A percentile compares a stretch with the other conserved stretches of the same genome.
phyloP scores from a whole-genome alignment of 441 rosid species.

The Francoa sonchifolia region DNA sequence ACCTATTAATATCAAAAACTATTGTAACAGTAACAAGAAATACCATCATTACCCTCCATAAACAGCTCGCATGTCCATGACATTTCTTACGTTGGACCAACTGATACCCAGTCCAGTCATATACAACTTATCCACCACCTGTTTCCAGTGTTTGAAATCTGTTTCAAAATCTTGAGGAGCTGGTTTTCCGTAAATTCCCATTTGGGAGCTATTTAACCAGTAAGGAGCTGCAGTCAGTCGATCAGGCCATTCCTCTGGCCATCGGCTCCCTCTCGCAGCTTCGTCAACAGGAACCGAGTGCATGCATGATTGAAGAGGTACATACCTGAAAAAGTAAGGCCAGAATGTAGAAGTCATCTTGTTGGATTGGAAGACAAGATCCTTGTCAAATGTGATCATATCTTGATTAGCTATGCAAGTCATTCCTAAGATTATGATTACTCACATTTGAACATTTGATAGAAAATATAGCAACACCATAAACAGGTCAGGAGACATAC shows the following conservation, averaged over 20 bases:
- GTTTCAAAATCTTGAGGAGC: constrained; percentile 61
- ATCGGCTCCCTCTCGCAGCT: constrained; percentile 44
- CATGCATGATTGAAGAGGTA: constrained; percentile 78
- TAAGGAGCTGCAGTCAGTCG: constrained; percentile 57
- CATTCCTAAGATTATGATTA: too few species aligned
- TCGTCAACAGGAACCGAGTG: constrained; percentile 38
- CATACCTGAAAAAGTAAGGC: constrained; percentile 41
- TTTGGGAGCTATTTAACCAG: constrained; percentile 74
- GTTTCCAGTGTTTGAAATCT: constrained; percentile 75
- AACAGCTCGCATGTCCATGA: constrained; percentile 94
- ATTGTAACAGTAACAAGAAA: too few species aligned
- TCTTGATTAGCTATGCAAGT: too few species aligned
- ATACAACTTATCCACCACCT: constrained; percentile 52
- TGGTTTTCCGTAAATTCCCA: constrained; percentile 85
- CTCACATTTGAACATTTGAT: too few species aligned
- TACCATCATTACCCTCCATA: constrained; percentile 58
- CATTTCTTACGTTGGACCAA: constrained; percentile 71
- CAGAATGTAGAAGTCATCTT: neutral
- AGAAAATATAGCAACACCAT: neutral
- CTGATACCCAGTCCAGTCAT: constrained; percentile 70
- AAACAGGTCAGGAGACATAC: constrained; percentile 21
- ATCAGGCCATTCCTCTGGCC: constrained; percentile 78
- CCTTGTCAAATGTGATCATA: too few species aligned
- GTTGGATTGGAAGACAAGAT: too few species aligned
- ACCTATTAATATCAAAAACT: too few species aligned